Conservation (phyloP, 306 rosid genomes). For the Castanospermum australe region DNA sequence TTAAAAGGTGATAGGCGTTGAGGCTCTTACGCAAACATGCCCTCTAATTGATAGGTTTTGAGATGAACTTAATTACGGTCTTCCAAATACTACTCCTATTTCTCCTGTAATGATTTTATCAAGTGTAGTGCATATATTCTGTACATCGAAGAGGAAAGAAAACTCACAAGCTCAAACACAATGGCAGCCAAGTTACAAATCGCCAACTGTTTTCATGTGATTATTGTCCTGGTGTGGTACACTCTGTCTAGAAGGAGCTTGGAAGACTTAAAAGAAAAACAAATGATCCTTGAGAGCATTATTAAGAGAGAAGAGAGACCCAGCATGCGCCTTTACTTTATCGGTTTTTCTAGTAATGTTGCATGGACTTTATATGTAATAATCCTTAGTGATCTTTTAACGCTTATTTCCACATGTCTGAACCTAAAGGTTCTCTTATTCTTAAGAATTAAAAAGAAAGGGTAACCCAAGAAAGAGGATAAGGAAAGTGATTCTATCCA, state of each 20-base stretch:
- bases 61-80: neutral
- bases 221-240: neutral
- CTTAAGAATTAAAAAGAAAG: neutral
- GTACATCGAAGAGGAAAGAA: neutral
- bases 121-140: neutral
- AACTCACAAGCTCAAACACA: neutral
- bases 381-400: constrained; percentile 1
- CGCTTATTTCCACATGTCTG: neutral
- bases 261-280: constrained; percentile 25
- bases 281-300: neutral
- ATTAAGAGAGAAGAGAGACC: neutral
- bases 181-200: neutral
- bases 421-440: neutral
- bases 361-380: neutral
- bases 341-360: neutral
- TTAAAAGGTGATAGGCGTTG: no score
- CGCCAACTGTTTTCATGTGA: neutral
- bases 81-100: neutral
- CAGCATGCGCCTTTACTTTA: constrained; percentile 23
- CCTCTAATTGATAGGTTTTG: neutral
- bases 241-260: neutral
- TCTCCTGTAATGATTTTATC: no score
- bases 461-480: neutral
- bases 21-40: no score
- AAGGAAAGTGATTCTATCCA: neutral